These are phyloP conservation scores for Sodiomyces alkalinus DNA, from an alignment of 2,329 filamentous ascomycete genomes.

Conservation along the genomic window DNA sequence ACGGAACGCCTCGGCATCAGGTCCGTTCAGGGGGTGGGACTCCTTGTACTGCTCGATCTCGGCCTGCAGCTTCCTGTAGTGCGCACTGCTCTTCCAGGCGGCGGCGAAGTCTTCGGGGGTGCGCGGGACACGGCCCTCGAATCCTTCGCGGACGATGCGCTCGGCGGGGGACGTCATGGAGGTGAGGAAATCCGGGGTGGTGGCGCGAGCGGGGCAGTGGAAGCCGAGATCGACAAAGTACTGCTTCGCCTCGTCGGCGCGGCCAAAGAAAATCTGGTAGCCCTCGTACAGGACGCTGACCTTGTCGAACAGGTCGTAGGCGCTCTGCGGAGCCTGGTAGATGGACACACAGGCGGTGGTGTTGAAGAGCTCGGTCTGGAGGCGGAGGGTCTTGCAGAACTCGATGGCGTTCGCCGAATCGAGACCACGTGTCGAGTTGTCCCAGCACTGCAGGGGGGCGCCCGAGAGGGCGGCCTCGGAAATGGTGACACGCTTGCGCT, in stretches of 20 bases:
- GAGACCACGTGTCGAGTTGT: constrained; percentile 60
- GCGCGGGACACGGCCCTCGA: constrained; percentile 38
- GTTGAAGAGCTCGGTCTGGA: constrained; percentile 51
- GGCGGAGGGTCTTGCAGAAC: constrained; percentile 55
- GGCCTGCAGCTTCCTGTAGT: constrained; percentile 32
- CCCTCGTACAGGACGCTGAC: constrained; percentile 43
- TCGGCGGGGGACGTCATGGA: constrained; percentile 49
- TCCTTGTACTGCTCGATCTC: constrained; percentile 42
- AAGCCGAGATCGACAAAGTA: constrained; percentile 57
- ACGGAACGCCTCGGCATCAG: constrained; percentile 42
- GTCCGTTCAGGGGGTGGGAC: constrained; percentile 35
- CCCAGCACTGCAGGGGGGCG: constrained; percentile 48
- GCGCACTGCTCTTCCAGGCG: constrained; percentile 39
- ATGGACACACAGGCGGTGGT: constrained; percentile 56
- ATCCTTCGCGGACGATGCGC: constrained; percentile 39
- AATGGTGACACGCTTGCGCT: constrained; percentile 53
- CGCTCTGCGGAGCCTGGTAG: constrained; percentile 52
- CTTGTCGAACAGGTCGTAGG: constrained; percentile 51
- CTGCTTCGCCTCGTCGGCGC: constrained; percentile 39
- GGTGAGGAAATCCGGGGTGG: constrained; percentile 57
- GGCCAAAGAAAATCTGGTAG: constrained; percentile 48
- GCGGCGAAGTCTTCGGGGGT: constrained; percentile 47
- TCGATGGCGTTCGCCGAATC: constrained; percentile 64
- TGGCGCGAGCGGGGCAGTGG: constrained; percentile 49
- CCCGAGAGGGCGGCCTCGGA: constrained; percentile 44